Evolutionary conservation across 1,284 basidiomycete genomes (phyloP).

Genomic region (Coniferiporia sulphurascens): DNA sequence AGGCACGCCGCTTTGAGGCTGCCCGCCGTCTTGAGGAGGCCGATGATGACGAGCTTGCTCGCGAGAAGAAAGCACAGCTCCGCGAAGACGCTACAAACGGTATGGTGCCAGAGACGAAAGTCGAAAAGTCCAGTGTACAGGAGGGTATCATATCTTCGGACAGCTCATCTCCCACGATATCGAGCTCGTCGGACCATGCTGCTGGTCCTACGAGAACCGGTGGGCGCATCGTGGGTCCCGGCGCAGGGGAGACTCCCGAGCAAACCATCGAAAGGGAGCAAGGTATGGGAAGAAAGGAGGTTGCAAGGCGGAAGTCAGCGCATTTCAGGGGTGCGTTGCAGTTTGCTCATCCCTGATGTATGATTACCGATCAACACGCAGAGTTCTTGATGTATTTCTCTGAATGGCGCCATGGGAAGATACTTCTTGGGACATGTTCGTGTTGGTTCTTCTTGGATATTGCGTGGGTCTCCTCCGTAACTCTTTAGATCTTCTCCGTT

Average conservation of each 20-base stretch:
- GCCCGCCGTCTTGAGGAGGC: slow-evolving; percentile 33
- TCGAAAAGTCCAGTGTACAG: neutral
- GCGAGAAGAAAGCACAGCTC: slow-evolving; percentile 32
- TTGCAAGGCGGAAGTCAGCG: slow-evolving; percentile 29
- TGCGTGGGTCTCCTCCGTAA: slow-evolving; percentile 32
- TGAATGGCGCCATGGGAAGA: slow-evolving; percentile 52
- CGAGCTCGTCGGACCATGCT: neutral
- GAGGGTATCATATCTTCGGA: neutral
- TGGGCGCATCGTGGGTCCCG: neutral
- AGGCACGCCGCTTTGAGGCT: slow-evolving; percentile 54
- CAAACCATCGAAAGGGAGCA: slow-evolving; percentile 21
- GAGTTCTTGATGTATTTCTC: slow-evolving; percentile 50
- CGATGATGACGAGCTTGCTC: slow-evolving; percentile 30
- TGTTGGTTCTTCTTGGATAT: slow-evolving; percentile 58
- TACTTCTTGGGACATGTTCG: slow-evolving; percentile 45
- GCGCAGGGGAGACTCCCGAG: neutral
- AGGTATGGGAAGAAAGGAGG: slow-evolving; percentile 17
- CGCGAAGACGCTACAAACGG: slow-evolving; percentile 27
- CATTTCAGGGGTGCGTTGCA: slow-evolving; percentile 35
- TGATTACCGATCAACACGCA: slow-evolving; percentile 16
- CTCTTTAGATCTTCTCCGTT: slow-evolving; percentile 5
- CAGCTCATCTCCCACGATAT: neutral
- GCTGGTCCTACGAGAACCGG: neutral
- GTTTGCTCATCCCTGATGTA: neutral
- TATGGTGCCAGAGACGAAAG: slow-evolving; percentile 11